These are phyloP conservation scores for Sphagnurus paluster DNA, from an alignment of 1,284 basidiomycete species.

Conservation along the genomic window DNA sequence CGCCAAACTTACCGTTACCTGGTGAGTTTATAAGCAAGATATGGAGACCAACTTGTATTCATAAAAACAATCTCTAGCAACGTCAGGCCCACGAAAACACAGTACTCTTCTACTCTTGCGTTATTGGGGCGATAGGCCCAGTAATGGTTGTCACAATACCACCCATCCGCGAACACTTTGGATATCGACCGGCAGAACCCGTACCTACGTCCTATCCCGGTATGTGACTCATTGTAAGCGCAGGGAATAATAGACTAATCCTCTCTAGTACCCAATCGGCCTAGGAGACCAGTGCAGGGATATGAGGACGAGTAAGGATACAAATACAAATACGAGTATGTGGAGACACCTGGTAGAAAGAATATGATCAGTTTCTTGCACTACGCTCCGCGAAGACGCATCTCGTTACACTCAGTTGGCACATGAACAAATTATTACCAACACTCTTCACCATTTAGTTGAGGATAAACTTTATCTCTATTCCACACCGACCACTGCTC, in stretches of 20 bases:
- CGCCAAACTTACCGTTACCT: slow-evolving; percentile 52
- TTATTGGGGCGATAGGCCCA: slow-evolving; percentile 79
- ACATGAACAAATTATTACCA: no score
- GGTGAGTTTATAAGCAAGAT: slow-evolving; percentile 27
- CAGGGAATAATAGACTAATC: slow-evolving; percentile 4
- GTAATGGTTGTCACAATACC: slow-evolving; percentile 77
- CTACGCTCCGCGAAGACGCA: no score
- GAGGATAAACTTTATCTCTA: no score
- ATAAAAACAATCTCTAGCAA: no score
- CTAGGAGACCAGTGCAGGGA: slow-evolving; percentile 47
- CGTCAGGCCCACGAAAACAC: slow-evolving; percentile 91
- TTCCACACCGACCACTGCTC: no score
- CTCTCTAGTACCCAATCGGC: slow-evolving; percentile 46
- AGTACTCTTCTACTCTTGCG: slow-evolving; percentile 87
- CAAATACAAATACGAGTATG: not conserved
- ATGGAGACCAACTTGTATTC: no score
- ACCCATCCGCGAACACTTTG: slow-evolving; percentile 72
- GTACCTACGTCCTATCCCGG: slow-evolving; percentile 87
- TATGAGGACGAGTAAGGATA: slow-evolving; percentile 45
- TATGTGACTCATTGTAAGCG: slow-evolving; percentile 43
- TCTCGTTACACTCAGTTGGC: no score
- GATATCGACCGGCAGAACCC: slow-evolving; percentile 73
- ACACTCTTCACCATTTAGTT: no score
- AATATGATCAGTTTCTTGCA: not conserved
- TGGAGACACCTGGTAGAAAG: not conserved